Evolutionary conservation across 2,329 filamentous ascomycete species (phyloP), one percentile per base, ranked within the genome.

Genomic region (Fonsecaea nubica): DNA sequence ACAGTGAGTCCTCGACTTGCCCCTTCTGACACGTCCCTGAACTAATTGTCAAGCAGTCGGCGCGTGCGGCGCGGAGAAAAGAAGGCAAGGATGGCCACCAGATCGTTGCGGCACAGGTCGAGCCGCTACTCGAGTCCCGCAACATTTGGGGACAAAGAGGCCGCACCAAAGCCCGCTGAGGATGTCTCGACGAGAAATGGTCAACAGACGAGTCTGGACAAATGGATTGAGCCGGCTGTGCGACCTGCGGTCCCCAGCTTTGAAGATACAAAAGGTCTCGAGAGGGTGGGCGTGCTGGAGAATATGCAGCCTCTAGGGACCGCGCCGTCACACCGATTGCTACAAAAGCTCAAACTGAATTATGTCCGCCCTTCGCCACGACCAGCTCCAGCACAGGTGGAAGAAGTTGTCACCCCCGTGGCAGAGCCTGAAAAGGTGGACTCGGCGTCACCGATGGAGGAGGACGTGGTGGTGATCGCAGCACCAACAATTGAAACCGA

Each of bases 291-390:
- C 70, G 91, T 96, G 18, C 82, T 96, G 65, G 89, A 92, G 78
- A 89, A 89, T 74, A 96, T 96, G 93, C 89, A 89, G 61, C 89
- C 93, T 32, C 81, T 97, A 63, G 93, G 93, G 48, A 85, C 88
- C 62, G 83, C 89, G 72, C 93, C 93, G 12, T 84, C 84, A 25
- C 79, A 84, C 56, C 85, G 87, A 75, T 82, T 88, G 71, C 87
- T 88, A 79, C 81, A 82, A 68, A 82, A 84, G 71, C 76, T 84
- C 65, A 85, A 82, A 74, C 58, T 74, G 60, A 69, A 66, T 33
- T 67, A 65, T 36, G 54, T 59, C 4, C 63, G 72, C 25, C 71
- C 71, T 33, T 72, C 70, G 52, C 58, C 62, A 33, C 68, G 71
- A 33, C 60, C 67, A 5, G 69, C 71, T 3, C 65, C 71, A 8